These are phyloP conservation scores for Apiospora saccharicola DNA, from an alignment of 2,329 filamentous ascomycete genomes.

Conservation along the genomic window DNA sequence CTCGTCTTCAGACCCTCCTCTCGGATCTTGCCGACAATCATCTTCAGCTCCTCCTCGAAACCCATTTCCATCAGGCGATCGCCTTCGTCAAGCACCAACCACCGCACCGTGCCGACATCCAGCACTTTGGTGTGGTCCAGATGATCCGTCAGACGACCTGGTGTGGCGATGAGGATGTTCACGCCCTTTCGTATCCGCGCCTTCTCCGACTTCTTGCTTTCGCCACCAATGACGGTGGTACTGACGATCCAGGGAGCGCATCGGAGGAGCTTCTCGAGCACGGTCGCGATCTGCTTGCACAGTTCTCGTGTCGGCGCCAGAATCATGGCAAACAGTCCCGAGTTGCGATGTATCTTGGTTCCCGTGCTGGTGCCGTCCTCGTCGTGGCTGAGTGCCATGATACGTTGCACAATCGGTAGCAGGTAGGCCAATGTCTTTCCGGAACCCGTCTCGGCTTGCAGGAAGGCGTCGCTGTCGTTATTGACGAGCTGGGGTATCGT, in stretches of 20 bases:
- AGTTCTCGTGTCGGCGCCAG: conserved; percentile 92
- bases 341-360: conserved; percentile 77
- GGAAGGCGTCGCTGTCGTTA: conserved; percentile 88
- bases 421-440: conserved; percentile 98
- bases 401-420: conserved; percentile 87
- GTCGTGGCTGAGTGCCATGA: conserved; percentile 75
- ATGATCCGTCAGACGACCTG: conserved; percentile 89
- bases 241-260: conserved; percentile 94
- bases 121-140: conserved; percentile 90
- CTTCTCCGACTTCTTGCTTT: conserved; percentile 83
- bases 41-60: conserved; percentile 92
- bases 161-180: conserved; percentile 95
- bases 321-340: conserved; percentile 92
- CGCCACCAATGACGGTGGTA: conserved; percentile 78
- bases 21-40: conserved; percentile 82
- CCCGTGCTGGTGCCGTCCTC: conserved; percentile 52
- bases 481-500: conserved; percentile 82
- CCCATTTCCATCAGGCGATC: conserved; percentile 98
- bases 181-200: conserved; percentile 91
- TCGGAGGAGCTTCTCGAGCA: conserved; percentile 84
- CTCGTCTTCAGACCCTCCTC: conserved; percentile 65
- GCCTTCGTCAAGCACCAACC: conserved; percentile 94
- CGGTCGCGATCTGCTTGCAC: conserved; percentile 90
- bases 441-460: conserved; percentile 96
- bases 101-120: conserved; percentile 87